Conservation (phyloP, 495 filamentous ascomycete species). For the Parathielavia appendiculata region DNA sequence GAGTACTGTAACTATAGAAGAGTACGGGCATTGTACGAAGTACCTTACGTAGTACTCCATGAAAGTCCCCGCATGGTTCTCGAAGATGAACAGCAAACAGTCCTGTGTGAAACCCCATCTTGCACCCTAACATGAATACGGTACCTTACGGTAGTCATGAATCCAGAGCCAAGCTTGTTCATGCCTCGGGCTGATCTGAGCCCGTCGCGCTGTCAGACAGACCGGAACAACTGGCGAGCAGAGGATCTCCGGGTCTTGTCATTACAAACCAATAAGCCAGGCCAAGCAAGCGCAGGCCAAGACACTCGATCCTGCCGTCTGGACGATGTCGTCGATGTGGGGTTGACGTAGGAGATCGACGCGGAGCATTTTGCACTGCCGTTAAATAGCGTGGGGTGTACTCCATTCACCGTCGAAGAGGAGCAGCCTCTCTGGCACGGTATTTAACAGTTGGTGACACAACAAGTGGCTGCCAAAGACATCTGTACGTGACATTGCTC, state of each 20-base stretch:
- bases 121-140: too few species aligned
- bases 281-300: background rate
- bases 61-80: too few species aligned
- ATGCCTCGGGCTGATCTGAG: background rate
- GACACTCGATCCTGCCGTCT: background rate
- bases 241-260: background rate
- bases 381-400: conserved; percentile 7
- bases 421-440: background rate
- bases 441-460: background rate
- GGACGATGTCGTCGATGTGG: background rate
- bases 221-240: conserved; percentile 16
- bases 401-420: background rate
- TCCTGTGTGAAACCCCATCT: background rate
- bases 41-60: too few species aligned
- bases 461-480: background rate
- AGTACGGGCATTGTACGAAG: too few species aligned
- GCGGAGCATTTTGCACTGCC: conserved; percentile 4
- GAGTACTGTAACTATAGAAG: too few species aligned
- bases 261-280: background rate
- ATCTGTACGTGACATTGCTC: background rate
- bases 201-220: conserved; percentile 10
- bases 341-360: conserved; percentile 10
- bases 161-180: too few species aligned
- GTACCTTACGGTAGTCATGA: too few species aligned
- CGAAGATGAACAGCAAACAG: too few species aligned